Conservation (phyloP, 805 yeast species). For the Debaryomyces hansenii region DNA sequence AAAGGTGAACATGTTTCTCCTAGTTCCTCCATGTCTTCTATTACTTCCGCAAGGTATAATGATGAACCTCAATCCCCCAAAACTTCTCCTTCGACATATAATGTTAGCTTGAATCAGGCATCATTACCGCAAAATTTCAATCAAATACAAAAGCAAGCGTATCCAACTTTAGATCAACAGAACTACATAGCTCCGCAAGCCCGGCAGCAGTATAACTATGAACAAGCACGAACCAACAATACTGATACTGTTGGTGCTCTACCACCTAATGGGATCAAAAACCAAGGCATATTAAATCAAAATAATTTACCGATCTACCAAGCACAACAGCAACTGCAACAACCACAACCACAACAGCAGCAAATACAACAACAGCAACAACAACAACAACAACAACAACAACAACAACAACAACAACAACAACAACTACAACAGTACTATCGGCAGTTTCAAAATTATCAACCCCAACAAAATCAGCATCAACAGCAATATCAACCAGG, state of each 20-base stretch:
- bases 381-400: slow-evolving; percentile 9
- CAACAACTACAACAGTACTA: slow-evolving; percentile 7
- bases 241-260: neutral
- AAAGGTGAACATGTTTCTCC: slow-evolving; percentile 29
- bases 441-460: slow-evolving; percentile 6
- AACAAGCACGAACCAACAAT: neutral
- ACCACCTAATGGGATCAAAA: neutral
- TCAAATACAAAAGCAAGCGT: slow-evolving; percentile 16
- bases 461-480: slow-evolving; percentile 12
- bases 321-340: slow-evolving; percentile 9
- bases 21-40: slow-evolving; percentile 36
- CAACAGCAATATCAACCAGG: slow-evolving; percentile 11
- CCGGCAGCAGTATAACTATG: neutral
- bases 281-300: neutral
- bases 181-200: neutral
- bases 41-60: slow-evolving; percentile 23
- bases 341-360: slow-evolving; percentile 9
- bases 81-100: slow-evolving; percentile 28
- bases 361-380: slow-evolving; percentile 9
- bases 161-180: slow-evolving; percentile 8
- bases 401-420: slow-evolving; percentile 11
- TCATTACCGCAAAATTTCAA: slow-evolving; percentile 13
- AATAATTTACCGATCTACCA: slow-evolving; percentile 10
- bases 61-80: slow-evolving; percentile 44
- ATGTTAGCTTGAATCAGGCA: slow-evolving; percentile 7